Evolutionary conservation across 441 rosid species (phyloP), one percentile per base, ranked within the genome.

Genomic region (Capsella rubella): DNA sequence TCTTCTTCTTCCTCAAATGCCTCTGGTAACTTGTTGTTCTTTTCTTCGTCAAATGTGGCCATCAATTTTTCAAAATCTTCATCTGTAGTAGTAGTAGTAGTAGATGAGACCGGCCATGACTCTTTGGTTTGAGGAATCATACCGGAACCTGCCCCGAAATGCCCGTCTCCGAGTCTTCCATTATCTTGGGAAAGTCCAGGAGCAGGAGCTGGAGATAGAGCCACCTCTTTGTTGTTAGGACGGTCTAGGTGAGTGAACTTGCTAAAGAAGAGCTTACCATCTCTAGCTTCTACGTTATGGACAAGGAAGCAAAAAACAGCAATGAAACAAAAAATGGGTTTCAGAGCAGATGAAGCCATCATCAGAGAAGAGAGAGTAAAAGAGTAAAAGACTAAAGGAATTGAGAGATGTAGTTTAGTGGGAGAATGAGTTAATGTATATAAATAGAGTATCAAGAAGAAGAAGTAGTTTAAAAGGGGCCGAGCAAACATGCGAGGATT

Each of bases 221-320:
- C 45, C 29, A 45, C 73, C 3, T 59, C 53, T 47, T 62, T 74
- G 25, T 61, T 72, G 5, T 56, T 69, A 46, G 78, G 46, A 49
- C 42, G 73, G 27, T 62, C 64, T 47, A 70, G 3, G 67, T 76
- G 87, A 32, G 84, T 74, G 69, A 84, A 71, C 82, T 89, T 91
- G 79, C 84, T 82, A 64, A 87, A 87, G 79, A 89, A 85, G 59
- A 77, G 39, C 74, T 47, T 77, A 67, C 86, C 82, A 56, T 84
- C 84, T 74, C 90, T 85, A 5, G 85, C 92, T 54, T 85, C 83
- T 62, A 81, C 77, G 60, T 45, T 80, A 25, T 73, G 59, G 52
- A 62, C 13, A 71, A 71, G 63, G 51, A 78, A 76, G 31, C 84
- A 63, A 35, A 79, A 25, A 4, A 59, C 27, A 21, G 79, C 53